Conservation (phyloP, 139 green algal species). For the Chlorella sp. region DNA sequence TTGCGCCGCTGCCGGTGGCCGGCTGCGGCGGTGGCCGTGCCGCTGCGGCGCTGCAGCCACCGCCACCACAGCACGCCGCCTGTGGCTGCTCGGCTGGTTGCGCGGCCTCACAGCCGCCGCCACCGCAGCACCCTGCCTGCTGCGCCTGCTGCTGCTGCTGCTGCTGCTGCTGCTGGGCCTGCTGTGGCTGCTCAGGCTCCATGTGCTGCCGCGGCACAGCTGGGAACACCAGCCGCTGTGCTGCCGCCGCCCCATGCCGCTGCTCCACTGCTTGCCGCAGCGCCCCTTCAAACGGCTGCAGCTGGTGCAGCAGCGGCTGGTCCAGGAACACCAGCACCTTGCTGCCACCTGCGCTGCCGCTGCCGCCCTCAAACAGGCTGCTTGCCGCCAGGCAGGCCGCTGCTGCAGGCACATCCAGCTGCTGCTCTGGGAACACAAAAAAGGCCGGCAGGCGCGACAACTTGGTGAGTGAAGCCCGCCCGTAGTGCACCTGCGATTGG, state of each 20-base stretch:
- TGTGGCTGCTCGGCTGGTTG: background rate
- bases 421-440: slow-evolving; percentile 79
- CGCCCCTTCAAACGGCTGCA: slow-evolving; percentile 29
- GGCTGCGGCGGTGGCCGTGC: background rate
- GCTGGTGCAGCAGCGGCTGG: slow-evolving; percentile 55
- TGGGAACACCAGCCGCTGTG: slow-evolving; percentile 19
- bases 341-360: background rate
- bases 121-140: background rate
- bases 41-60: background rate
- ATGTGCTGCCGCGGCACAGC: slow-evolving; percentile 21
- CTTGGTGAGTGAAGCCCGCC: slow-evolving; percentile 79
- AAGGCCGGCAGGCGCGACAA: slow-evolving; percentile 73
- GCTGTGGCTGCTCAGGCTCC: background rate
- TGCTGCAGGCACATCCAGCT: slow-evolving; percentile 16
- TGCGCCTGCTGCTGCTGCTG: slow-evolving; percentile 26
- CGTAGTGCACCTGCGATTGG: slow-evolving; percentile 93
- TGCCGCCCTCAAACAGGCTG: slow-evolving; percentile 4
- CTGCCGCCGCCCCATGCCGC: background rate
- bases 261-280: background rate
- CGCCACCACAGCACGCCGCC: background rate
- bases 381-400: slow-evolving; percentile 6
- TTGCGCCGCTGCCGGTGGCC: background rate
- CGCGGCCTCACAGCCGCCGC: background rate
- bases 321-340: slow-evolving; percentile 60
- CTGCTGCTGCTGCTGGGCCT: background rate